Conservation (phyloP, 768 basidiomycete species). For the Macrocybe gigantea region DNA sequence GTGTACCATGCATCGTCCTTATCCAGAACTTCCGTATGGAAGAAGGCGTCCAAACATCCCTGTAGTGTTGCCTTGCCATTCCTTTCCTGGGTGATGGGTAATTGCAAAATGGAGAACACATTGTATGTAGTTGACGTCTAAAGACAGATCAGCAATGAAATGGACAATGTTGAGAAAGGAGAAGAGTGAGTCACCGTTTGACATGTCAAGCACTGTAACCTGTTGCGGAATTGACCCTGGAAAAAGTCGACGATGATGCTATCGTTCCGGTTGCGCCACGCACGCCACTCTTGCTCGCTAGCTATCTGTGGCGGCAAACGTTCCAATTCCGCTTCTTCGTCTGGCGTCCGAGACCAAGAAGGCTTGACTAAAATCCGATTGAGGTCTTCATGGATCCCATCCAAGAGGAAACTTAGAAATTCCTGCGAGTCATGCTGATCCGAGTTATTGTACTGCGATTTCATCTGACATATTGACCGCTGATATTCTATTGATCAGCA, state of each 20-base stretch:
- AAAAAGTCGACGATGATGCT: conserved; percentile 95
- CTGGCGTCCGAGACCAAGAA: conserved; percentile 55
- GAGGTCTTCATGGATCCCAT: conserved; percentile 86
- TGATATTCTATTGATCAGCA: conserved; percentile 10
- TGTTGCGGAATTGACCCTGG: conserved; percentile 94
- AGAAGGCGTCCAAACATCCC: conserved; percentile 85
- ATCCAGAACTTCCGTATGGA: conserved; percentile 85
- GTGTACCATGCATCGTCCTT: conserved; percentile 90
- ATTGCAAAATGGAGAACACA: conserved; percentile 88
- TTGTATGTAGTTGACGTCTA: conserved; percentile 98
- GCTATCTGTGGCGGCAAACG: conserved; percentile 81
- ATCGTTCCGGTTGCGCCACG: conserved; percentile 87
- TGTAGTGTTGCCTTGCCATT: conserved; percentile 63
- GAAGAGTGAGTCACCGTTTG: conserved; percentile 51
- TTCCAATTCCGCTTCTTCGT: conserved; percentile 86
- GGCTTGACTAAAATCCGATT: conserved; percentile 79
- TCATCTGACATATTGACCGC: conserved; percentile 44
- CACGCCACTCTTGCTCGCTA: conserved; percentile 88
- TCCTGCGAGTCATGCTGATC: conserved; percentile 99
- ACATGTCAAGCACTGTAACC: conserved; percentile 86
- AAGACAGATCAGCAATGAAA: conserved; percentile 2
- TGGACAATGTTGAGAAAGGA: background rate
- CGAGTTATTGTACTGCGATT: conserved; percentile 71
- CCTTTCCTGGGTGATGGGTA: conserved; percentile 75
- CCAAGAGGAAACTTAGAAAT: conserved; percentile 89